Percentiles rank a stretch among this genome's conserved stretches.
Conservation (phyloP, 2,329 filamentous ascomycete species). For the Diaporthe sp. region DNA sequence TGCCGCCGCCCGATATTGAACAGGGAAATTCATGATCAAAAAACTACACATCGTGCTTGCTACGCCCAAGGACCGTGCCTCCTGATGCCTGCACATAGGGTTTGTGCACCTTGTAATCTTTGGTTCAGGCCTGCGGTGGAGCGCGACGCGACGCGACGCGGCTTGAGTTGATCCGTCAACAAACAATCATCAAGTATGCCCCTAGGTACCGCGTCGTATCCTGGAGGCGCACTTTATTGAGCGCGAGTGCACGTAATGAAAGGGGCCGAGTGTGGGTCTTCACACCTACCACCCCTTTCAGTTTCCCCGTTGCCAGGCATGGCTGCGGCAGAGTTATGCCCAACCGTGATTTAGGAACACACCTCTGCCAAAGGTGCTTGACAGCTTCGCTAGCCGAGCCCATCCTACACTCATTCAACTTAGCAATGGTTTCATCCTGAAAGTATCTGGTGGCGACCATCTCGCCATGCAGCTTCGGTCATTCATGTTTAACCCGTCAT, state of each 20-base stretch:
- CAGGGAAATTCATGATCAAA: constrained; percentile 42
- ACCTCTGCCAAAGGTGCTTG: not conserved
- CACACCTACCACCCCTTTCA: not conserved
- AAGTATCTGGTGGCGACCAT: not conserved
- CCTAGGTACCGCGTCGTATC: too few relatives aligned
- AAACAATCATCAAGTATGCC: not conserved
- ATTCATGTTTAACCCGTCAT: not conserved
- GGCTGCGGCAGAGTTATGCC: too few relatives aligned
- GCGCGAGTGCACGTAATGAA: too few relatives aligned
- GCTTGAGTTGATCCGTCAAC: not conserved
- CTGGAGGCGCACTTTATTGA: not conserved
- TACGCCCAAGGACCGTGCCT: not conserved
- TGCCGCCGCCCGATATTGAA: constrained; percentile 39
- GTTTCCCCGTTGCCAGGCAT: not conserved
- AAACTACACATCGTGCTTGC: not conserved
- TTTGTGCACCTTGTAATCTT: not conserved
- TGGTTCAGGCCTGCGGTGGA: not conserved
- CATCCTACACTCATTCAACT: not conserved
- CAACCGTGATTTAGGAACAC: not conserved
- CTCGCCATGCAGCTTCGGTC: not conserved
- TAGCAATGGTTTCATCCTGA: not conserved
- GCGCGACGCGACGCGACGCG: not conserved
- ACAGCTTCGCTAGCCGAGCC: not conserved
- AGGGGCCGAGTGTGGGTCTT: not conserved
- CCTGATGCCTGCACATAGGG: not conserved